phyloP scores from a whole-genome alignment of 2,329 filamentous ascomycete species.

The Aaosphaeria pasadenensis region DNA sequence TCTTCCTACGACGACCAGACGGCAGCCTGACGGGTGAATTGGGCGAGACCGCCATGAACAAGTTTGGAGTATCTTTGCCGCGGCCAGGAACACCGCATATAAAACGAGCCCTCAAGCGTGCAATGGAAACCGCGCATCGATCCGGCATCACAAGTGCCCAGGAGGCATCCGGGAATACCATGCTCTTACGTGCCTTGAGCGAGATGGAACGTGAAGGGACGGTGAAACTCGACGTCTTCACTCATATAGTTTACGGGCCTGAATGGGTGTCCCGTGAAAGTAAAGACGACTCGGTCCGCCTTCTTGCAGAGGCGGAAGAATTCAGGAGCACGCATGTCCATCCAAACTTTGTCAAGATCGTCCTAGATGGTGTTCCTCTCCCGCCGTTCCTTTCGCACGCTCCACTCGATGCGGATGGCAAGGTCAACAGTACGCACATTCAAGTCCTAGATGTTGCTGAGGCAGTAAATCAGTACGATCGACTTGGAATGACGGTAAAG shows the following conservation, averaged over 20 bases:
- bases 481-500: slow-evolving; percentile 30
- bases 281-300: slow-evolving; percentile 8
- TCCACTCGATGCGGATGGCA: slow-evolving; percentile 19
- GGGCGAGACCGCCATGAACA: slow-evolving; percentile 18
- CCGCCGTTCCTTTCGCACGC: slow-evolving; percentile 28
- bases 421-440: slow-evolving; percentile 19
- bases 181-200: slow-evolving; percentile 17
- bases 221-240: slow-evolving; percentile 19
- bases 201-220: slow-evolving; percentile 17
- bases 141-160: slow-evolving; percentile 26
- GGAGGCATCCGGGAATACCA: slow-evolving; percentile 25
- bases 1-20: slow-evolving; percentile 14
- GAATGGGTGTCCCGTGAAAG: slow-evolving; percentile 1
- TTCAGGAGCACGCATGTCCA: slow-evolving; percentile 22
- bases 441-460: slow-evolving; percentile 15
- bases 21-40: slow-evolving; percentile 26
- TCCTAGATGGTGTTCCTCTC: slow-evolving; percentile 33
- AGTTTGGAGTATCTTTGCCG: slow-evolving; percentile 15
- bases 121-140: slow-evolving; percentile 14
- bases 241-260: slow-evolving; percentile 4
- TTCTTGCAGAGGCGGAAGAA: slow-evolving; percentile 17
- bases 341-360: slow-evolving; percentile 34
- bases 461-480: slow-evolving; percentile 26
- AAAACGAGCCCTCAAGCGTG: slow-evolving; percentile 17
- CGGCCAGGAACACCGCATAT: slow-evolving; percentile 16